phyloP scores from a whole-genome alignment of 1,284 basidiomycete species.

The Termitomyces sp. region DNA sequence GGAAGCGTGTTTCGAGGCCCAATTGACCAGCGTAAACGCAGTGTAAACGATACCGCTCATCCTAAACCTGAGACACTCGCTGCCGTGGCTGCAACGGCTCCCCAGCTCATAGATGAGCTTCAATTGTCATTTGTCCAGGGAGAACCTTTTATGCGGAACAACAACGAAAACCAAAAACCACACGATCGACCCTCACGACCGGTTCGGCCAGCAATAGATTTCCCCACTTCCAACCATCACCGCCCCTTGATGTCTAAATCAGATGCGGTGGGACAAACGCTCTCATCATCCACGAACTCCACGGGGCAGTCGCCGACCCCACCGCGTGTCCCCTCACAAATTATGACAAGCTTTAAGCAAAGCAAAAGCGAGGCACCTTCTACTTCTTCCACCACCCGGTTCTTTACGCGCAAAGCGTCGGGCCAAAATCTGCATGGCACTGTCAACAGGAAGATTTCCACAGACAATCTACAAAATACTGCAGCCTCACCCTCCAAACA shows the following conservation, averaged over 20 bases:
- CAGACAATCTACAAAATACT: neutral
- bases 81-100: neutral
- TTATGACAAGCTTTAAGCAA: neutral
- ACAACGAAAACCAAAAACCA: neutral
- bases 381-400: constrained; percentile 1
- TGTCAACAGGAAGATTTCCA: neutral
- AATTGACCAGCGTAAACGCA: neutral
- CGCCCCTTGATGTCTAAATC: neutral
- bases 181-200: neutral
- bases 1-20: constrained; percentile 8
- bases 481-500: neutral
- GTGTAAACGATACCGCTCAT: neutral
- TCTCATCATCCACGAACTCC: neutral
- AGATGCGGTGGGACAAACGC: neutral
- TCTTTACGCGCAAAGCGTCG: constrained; percentile 10
- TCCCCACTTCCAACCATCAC: neutral
- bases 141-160: neutral
- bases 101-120: neutral
- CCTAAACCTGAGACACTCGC: neutral
- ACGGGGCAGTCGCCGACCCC: neutral
- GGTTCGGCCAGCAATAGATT: neutral
- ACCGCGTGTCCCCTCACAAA: neutral
- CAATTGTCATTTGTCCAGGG: neutral
- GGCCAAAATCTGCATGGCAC: constrained; percentile 4
- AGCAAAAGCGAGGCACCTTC: neutral